phyloP scores from a whole-genome alignment of 345 rosid genomes.

The Conringia planisiliqua region DNA sequence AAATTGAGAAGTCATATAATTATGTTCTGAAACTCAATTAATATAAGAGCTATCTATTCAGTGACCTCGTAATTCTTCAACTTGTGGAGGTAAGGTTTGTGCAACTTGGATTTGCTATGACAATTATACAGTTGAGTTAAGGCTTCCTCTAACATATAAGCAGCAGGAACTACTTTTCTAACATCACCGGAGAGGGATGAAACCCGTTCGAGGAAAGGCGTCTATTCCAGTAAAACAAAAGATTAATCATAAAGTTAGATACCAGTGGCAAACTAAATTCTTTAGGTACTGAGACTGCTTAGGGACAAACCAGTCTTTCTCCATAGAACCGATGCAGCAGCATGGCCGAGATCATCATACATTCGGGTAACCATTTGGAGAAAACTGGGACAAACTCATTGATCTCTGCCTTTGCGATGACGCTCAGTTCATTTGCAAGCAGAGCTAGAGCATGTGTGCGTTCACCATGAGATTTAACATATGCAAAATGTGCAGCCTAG shows the following conservation, averaged over 20 bases:
- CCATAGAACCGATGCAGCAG: slow-evolving; percentile 74
- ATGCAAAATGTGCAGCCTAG: slow-evolving; percentile 56
- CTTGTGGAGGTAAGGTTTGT: slow-evolving; percentile 34
- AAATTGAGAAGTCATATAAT: slow-evolving; percentile 4
- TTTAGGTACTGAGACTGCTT: slow-evolving; percentile 2
- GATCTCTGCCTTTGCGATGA: slow-evolving; percentile 72
- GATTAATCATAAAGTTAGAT: slow-evolving; percentile 3
- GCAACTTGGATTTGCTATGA: slow-evolving; percentile 40
- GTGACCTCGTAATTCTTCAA: slow-evolving; percentile 70
- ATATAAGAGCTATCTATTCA: background rate
- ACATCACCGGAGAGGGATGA: slow-evolving; percentile 76
- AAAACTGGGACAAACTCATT: slow-evolving; percentile 62
- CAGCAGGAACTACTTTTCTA: slow-evolving; percentile 77
- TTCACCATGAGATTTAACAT: slow-evolving; percentile 53
- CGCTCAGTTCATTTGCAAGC: slow-evolving; percentile 75
- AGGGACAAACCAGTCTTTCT: slow-evolving; percentile 78
- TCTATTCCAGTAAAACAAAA: slow-evolving; percentile 45
- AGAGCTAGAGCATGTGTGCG: slow-evolving; percentile 68
- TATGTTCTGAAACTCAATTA: background rate
- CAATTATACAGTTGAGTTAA: slow-evolving; percentile 55
- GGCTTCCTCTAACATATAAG: slow-evolving; percentile 60
- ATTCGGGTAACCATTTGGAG: slow-evolving; percentile 60
- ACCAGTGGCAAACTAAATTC: slow-evolving; percentile 10
- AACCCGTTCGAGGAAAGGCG: slow-evolving; percentile 62
- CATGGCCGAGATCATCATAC: slow-evolving; percentile 56